Evolutionary conservation across 139 green algal species (phyloP).

Genomic region (Chlorella sorokiniana): DNA sequence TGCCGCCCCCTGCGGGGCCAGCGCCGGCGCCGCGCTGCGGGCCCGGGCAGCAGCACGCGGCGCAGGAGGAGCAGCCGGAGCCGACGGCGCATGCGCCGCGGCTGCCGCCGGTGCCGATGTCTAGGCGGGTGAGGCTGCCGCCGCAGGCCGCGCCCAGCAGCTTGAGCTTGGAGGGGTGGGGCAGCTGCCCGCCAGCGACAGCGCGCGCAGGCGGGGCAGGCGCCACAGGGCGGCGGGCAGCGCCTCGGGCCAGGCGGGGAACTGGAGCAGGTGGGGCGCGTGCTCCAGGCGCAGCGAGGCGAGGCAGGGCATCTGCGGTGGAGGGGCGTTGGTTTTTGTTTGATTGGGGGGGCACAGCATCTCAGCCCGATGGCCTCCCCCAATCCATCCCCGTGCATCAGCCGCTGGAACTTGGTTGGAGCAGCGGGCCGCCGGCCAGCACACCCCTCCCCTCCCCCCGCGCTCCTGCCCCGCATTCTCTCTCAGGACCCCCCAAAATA

Average conservation of each 20-base stretch:
- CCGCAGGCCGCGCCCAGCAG: slow-evolving; percentile 26
- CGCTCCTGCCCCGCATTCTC: too few species aligned
- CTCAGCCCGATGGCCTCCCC: too few species aligned
- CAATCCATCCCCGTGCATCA: too few species aligned
- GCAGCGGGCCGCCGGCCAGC: too few species aligned
- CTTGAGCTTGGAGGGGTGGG: slow-evolving; percentile 26
- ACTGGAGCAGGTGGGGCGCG: slow-evolving; percentile 25
- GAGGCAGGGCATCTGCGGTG: slow-evolving; percentile 25
- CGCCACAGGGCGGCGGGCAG: slow-evolving; percentile 27
- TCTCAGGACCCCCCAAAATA: too few species aligned
- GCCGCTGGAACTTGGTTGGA: too few species aligned
- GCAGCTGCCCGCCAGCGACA: slow-evolving; percentile 22
- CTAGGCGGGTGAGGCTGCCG: slow-evolving; percentile 8
- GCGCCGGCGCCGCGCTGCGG: too few species aligned
- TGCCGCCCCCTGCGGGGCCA: too few species aligned
- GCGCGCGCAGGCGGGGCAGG: slow-evolving; percentile 12
- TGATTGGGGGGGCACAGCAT: too few species aligned
- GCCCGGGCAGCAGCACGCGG: background rate
- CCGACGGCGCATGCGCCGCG: background rate
- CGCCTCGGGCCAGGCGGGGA: slow-evolving; percentile 14
- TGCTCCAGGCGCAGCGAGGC: slow-evolving; percentile 8
- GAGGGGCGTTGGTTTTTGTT: too few species aligned
- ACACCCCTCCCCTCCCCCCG: too few species aligned
- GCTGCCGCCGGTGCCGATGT: slow-evolving; percentile 11
- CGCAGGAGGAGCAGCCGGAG: background rate